Evolutionary conservation across 2,329 filamentous ascomycete species (phyloP).

Genomic region (Pestalotiopsis sp.): DNA sequence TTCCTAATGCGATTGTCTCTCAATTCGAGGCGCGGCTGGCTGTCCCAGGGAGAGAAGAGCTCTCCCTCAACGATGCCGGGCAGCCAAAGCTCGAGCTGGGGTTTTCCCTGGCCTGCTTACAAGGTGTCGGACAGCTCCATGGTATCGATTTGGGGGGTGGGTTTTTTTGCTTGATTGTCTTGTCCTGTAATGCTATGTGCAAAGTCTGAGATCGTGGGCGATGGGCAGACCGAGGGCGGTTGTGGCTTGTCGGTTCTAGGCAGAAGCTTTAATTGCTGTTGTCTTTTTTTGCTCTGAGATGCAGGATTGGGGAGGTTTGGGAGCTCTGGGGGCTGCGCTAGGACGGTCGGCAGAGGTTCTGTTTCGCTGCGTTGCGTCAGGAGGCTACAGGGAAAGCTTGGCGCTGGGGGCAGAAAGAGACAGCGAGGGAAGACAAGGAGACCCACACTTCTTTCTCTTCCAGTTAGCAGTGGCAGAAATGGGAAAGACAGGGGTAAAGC

Average conservation of each 20-base stretch:
- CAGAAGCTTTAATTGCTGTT: conserved; percentile 7
- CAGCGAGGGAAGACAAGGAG: not conserved
- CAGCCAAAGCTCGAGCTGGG: conserved; percentile 14
- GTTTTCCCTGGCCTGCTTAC: conserved; percentile 55
- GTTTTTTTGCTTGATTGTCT: not conserved
- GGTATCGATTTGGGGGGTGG: conserved; percentile 28
- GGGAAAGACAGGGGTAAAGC: too few relatives aligned
- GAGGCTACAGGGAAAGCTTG: not conserved
- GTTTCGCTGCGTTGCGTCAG: conserved; percentile 7
- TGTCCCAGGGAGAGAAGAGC: not conserved
- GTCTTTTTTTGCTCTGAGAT: not conserved
- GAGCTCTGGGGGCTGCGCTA: not conserved
- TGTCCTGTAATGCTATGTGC: not conserved
- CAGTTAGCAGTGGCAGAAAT: too few relatives aligned
- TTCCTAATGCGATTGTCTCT: not conserved
- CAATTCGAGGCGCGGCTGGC: not conserved
- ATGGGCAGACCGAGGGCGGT: not conserved
- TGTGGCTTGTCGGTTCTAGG: not conserved
- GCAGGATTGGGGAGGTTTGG: not conserved
- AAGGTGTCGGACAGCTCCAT: conserved; percentile 96
- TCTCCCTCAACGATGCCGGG: not conserved
- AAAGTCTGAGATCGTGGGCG: not conserved
- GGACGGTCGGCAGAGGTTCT: not conserved
- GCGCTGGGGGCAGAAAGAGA: not conserved
- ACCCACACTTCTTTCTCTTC: not conserved